phyloP scores from a whole-genome alignment of 345 rosid species.

The Psidium guajava region DNA sequence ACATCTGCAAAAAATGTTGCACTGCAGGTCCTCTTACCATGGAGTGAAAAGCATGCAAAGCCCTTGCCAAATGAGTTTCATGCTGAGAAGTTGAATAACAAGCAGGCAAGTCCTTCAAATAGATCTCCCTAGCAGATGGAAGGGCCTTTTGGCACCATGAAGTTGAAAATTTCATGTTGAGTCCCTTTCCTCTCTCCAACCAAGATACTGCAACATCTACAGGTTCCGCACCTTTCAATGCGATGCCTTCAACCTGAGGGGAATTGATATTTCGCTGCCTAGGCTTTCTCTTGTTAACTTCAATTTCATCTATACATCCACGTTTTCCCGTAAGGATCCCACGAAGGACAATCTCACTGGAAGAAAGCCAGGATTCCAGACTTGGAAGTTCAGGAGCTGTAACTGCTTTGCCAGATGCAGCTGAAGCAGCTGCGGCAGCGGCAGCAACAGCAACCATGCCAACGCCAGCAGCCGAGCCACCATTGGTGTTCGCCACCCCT shows the following conservation, averaged over 20 bases:
- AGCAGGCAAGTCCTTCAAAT: conserved; percentile 60
- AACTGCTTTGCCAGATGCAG: conserved; percentile 47
- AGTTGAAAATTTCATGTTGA: conserved; percentile 55
- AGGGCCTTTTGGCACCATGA: conserved; percentile 70
- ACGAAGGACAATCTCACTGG: conserved; percentile 40
- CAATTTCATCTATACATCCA: conserved; percentile 33
- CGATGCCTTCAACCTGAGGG: conserved; percentile 30
- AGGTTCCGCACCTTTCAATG: conserved; percentile 33
- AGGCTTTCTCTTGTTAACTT: conserved; percentile 38
- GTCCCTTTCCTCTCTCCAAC: conserved; percentile 59
- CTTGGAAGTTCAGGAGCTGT: conserved; percentile 54
- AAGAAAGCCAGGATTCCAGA: conserved; percentile 54
- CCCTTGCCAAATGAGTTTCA: conserved; percentile 48
- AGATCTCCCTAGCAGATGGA: conserved; percentile 66
- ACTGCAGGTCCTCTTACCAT: conserved; percentile 80
- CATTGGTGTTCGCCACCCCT: conserved; percentile 38
- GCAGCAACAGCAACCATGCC: conserved; percentile 91
- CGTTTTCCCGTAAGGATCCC: conserved; percentile 50
- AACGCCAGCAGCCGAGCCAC: conserved; percentile 50
- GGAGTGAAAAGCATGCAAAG: conserved; percentile 49
- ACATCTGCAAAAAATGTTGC: conserved; percentile 38
- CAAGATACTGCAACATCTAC: conserved; percentile 48
- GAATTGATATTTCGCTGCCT: conserved; percentile 33
- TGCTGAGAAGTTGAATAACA: conserved; percentile 67
- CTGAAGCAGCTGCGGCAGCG: conserved; percentile 83